Percentiles rank a stretch among this genome's conserved stretches.
Conservation (phyloP, 2,329 filamentous ascomycete species). For the Paecilomyces fulvus region DNA sequence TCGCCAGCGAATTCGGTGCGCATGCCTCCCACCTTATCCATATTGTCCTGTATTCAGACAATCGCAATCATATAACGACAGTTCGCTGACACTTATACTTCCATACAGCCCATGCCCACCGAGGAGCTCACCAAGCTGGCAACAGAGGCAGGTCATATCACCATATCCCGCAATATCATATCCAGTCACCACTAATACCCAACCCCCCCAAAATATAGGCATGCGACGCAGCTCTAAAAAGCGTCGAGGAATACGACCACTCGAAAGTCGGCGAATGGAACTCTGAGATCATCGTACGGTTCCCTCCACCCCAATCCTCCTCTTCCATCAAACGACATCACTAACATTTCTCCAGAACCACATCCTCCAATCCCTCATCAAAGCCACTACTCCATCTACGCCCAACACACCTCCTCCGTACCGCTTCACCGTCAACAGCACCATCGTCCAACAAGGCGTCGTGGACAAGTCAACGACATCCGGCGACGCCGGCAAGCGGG, state of each 20-base stretch:
- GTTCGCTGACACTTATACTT: neutral
- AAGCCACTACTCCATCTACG: slow-evolving; percentile 31
- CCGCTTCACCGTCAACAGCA: slow-evolving; percentile 97
- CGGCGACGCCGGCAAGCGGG: slow-evolving; percentile 66
- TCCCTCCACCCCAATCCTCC: neutral
- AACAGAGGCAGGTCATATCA: slow-evolving; percentile 56
- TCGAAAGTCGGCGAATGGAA: slow-evolving; percentile 81
- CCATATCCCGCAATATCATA: neutral
- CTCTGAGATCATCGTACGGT: slow-evolving; percentile 76
- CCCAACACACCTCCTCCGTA: slow-evolving; percentile 48
- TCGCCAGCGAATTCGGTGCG: slow-evolving; percentile 7
- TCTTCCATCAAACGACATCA: neutral
- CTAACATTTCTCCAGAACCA: slow-evolving; percentile 21
- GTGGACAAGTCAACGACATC: slow-evolving; percentile 44
- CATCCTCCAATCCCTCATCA: slow-evolving; percentile 33
- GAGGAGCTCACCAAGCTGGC: slow-evolving; percentile 78
- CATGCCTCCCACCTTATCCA: slow-evolving; percentile 1
- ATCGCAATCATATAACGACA: neutral
- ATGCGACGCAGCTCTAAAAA: slow-evolving; percentile 68
- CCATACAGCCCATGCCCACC: slow-evolving; percentile 60
- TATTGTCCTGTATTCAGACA: no score
- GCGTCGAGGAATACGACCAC: slow-evolving; percentile 77
- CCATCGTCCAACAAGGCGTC: slow-evolving; percentile 84
- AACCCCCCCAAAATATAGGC: slow-evolving; percentile 51
- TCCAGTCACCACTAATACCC: neutral